phyloP scores from a whole-genome alignment of 129 eudicot species.

The Silybum marianum region DNA sequence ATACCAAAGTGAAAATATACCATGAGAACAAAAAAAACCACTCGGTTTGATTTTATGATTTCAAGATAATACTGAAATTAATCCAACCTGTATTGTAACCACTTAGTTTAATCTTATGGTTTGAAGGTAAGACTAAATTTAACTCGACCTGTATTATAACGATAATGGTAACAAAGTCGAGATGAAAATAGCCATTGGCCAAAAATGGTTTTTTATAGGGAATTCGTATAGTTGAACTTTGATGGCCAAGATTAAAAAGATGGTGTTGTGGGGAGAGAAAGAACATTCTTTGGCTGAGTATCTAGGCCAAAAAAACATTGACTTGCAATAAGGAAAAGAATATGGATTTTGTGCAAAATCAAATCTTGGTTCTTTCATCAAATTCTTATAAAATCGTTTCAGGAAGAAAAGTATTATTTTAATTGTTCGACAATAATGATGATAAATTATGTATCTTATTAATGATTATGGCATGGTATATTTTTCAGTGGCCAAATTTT shows the following conservation, averaged over 20 bases:
- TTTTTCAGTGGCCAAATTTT: neutral
- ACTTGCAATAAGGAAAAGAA: conserved; percentile 53
- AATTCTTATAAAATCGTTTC: neutral
- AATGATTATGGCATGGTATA: too few species aligned
- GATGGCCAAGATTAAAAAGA: conserved; percentile 26
- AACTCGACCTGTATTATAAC: neutral
- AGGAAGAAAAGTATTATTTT: conserved; percentile 33
- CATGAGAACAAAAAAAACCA: neutral
- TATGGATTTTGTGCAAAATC: conserved; percentile 18
- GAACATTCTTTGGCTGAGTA: conserved; percentile 57
- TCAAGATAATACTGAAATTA: neutral
- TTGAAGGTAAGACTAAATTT: neutral
- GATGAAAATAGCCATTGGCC: conserved; percentile 15
- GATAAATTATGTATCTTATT: neutral
- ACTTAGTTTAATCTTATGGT: neutral
- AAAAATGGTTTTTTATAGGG: conserved; percentile 25
- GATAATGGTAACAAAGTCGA: conserved; percentile 30
- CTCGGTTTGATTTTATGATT: neutral
- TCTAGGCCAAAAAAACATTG: conserved; percentile 47
- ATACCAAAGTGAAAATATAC: neutral
- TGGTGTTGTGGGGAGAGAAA: conserved; percentile 42
- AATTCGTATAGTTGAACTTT: conserved; percentile 24
- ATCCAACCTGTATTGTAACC: neutral
- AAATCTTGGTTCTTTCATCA: conserved; percentile 18
- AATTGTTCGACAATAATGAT: neutral